These are phyloP conservation scores for Corylus heterophylla DNA, from an alignment of 306 rosid species.

Conservation along the genomic window DNA sequence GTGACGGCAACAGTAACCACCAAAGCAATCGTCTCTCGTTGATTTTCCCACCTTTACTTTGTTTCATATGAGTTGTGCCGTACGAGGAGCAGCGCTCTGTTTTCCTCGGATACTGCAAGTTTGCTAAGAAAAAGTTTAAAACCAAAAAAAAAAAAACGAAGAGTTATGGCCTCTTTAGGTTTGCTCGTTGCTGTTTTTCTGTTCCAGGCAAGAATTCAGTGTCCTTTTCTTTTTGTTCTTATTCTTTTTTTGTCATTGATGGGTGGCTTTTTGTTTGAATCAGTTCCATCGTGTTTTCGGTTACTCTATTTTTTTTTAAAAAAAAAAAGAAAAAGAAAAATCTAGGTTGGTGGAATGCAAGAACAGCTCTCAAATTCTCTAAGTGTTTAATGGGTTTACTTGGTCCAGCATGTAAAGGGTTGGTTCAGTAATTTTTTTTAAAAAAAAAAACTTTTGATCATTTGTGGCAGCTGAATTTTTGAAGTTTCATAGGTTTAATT, in stretches of 20 bases:
- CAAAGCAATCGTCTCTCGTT: not conserved
- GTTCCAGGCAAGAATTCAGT: slow-evolving; percentile 47
- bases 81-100: not conserved
- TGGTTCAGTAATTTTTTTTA: too few species aligned
- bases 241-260: not conserved
- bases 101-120: not conserved
- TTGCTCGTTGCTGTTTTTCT: slow-evolving; percentile 33
- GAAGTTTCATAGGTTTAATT: not conserved
- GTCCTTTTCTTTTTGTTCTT: not conserved
- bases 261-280: not conserved
- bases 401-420: too few species aligned
- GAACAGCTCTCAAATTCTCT: not conserved
- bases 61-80: not conserved
- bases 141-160: not conserved
- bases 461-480: too few species aligned
- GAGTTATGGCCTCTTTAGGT: slow-evolving; percentile 31
- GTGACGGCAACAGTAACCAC: not conserved
- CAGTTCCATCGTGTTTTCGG: not conserved
- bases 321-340: not conserved
- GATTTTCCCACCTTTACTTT: not conserved
- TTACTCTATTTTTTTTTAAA: too few species aligned
- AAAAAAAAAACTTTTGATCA: too few species aligned
- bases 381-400: too few species aligned
- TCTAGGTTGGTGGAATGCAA: not conserved
- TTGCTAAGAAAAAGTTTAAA: not conserved